Evolutionary conservation across 371 early-diverging fungal genomes (phyloP), one percentile per base, ranked within the genome.

Genomic region (Apophysomyces trapeziformis): DNA sequence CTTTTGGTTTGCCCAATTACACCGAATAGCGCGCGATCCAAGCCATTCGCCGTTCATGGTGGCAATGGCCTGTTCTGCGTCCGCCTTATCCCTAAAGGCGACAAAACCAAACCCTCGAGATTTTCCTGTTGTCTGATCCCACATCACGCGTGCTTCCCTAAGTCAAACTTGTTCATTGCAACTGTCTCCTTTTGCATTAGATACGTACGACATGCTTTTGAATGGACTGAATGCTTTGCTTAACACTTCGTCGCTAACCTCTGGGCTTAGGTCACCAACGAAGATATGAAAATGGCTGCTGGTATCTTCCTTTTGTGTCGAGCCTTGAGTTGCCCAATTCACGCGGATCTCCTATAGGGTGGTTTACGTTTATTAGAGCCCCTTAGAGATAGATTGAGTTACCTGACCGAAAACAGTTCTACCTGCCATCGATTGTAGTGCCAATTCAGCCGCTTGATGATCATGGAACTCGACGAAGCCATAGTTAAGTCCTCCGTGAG

Each of bases 381-480:
- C 7, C 47, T 47, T 47, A 14, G 18, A 14, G 1, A 47, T 21
- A 50, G 11, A 21, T 21, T 50, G 43, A 9, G 47, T 57, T 74
- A 87, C 90, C 66, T 84, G 78, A 43, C 82, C 82, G 66, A 82
- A 86, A 11, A 91, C 77, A 57, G 84, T 87, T 64, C 88, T 85
- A 6, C 95, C 95, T 68, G 92, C 92, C 76, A 95, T 82, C 26
- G 72, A 79, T 69, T 90, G 86, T 21, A 95, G 76, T 43, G 95
- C 95, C 62, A 74, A 68, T 45, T 92, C 92, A 32, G 96, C 96
- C 50, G 83, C 74, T 44, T 77, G 77, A 70, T 89, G 90, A 44
- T 91, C 92, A 58, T 68, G 73, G 82, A 90, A 93, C 72, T 95
- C 95, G 45, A 96, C 90, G 74, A 96, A 96, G 13, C 94, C 96